phyloP scores from a whole-genome alignment of 257 asterid genomes.

The Ligustrum vulgare region DNA sequence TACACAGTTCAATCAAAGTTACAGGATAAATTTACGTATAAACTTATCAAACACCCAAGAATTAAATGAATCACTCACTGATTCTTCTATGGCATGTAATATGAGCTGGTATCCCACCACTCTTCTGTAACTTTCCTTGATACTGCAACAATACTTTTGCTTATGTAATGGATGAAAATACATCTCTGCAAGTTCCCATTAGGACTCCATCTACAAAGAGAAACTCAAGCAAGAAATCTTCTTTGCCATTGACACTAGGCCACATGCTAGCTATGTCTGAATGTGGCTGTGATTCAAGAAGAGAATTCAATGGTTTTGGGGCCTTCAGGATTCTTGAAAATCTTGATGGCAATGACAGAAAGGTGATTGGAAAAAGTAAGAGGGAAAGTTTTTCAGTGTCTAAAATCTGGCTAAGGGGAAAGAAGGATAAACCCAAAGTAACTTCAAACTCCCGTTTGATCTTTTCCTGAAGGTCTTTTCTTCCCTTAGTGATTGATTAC shows the following conservation, averaged over 20 bases:
- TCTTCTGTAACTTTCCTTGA: too few relatives aligned
- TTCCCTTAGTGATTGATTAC: too few relatives aligned
- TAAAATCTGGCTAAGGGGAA: conserved; percentile 72
- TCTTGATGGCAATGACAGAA: conserved; percentile 3
- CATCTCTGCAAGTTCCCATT: conserved; percentile 74
- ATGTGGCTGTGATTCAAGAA: conserved; percentile 74
- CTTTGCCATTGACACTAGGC: conserved; percentile 53
- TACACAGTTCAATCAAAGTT: too few relatives aligned
- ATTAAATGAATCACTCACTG: too few relatives aligned
- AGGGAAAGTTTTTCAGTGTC: conserved; percentile 78
- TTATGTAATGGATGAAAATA: conserved; percentile 74
- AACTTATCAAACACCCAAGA: too few relatives aligned
- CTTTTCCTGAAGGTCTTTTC: too few relatives aligned
- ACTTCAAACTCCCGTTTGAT: too few relatives aligned
- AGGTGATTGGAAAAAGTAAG: conserved; percentile 42
- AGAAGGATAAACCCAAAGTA: conserved; percentile 34
- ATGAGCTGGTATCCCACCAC: too few relatives aligned
- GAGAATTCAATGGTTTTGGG: conserved; percentile 69
- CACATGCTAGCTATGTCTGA: conserved; percentile 77
- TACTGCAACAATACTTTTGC: too few relatives aligned
- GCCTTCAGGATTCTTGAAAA: conserved; percentile 29
- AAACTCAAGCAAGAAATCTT: conserved; percentile 48
- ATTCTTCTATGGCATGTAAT: too few relatives aligned
- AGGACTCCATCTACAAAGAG: conserved; percentile 56
- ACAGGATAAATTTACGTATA: too few relatives aligned